A percentile compares a stretch with the other conserved stretches of the same genome.
Conservation (phyloP, 352 stramenopile genomes). For the Phytophthora quininea region DNA sequence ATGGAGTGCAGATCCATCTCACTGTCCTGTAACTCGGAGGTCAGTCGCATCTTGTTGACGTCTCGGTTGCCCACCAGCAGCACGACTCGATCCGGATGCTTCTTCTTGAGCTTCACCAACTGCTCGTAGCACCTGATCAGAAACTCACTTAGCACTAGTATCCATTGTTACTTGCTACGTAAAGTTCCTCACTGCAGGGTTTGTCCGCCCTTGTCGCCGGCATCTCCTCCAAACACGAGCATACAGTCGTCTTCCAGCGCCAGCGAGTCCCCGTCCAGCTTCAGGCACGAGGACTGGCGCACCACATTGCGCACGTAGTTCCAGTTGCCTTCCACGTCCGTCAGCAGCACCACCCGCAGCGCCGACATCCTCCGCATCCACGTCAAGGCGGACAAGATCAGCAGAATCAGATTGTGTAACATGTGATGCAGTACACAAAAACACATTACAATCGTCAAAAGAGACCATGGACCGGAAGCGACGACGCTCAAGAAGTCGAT, state of each 20-base stretch:
- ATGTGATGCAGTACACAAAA: conserved; percentile 6
- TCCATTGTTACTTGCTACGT: neutral
- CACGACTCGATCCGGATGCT: conserved; percentile 88
- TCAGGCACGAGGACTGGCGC: conserved; percentile 63
- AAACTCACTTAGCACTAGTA: neutral
- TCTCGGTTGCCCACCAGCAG: conserved; percentile 94
- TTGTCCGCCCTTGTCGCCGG: conserved; percentile 90
- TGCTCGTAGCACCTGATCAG: conserved; percentile 69
- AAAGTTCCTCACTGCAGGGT: conserved; percentile 70
- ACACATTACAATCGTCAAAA: neutral
- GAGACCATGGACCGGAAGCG: conserved; percentile 5
- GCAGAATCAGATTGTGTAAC: conserved; percentile 2
- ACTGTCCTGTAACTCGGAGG: conserved; percentile 73
- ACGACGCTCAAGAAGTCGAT: conserved; percentile 27
- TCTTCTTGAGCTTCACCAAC: conserved; percentile 87
- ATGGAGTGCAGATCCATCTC: conserved; percentile 75
- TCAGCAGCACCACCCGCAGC: conserved; percentile 71
- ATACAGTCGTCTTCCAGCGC: conserved; percentile 72
- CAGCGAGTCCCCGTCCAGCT: conserved; percentile 44
- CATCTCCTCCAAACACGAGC: conserved; percentile 92
- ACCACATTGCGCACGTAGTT: conserved; percentile 74
- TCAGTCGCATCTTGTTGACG: conserved; percentile 93
- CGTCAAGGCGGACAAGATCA: conserved; percentile 2
- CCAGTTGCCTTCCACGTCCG: conserved; percentile 85
- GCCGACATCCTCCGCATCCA: conserved; percentile 11